phyloP scores from a whole-genome alignment of 2,329 filamentous ascomycete species.

The Raffaelea arxii region DNA sequence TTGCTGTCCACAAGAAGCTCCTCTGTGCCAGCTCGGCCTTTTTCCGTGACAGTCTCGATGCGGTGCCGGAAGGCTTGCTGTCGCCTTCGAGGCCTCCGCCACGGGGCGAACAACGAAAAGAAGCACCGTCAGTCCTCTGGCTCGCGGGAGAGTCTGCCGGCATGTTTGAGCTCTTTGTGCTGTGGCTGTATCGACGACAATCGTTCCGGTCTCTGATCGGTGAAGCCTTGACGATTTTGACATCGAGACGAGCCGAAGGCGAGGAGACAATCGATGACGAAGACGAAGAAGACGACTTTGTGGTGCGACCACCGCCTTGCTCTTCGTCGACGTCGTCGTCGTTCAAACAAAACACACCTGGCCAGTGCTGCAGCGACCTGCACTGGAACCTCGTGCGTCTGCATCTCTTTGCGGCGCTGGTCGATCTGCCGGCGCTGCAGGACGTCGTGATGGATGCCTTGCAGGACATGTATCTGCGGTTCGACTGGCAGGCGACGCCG shows the following conservation, averaged over 20 bases:
- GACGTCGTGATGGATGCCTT: conserved; percentile 48
- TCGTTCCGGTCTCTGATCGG: conserved; percentile 35
- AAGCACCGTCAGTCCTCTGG: conserved; percentile 19
- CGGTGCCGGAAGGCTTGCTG: conserved; percentile 17
- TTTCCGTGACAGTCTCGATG: conserved; percentile 36
- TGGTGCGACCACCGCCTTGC: neutral
- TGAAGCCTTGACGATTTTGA: conserved; percentile 22
- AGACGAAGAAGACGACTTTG: neutral
- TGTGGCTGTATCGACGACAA: conserved; percentile 38
- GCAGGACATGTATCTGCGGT: conserved; percentile 48
- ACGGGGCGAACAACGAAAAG: conserved; percentile 15
- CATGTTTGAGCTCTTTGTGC: conserved; percentile 43
- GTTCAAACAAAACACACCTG: neutral
- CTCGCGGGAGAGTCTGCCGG: conserved; percentile 36
- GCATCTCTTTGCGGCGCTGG: conserved; percentile 46
- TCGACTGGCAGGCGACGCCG: conserved; percentile 48
- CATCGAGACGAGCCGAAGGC: conserved; percentile 10
- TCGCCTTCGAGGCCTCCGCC: neutral
- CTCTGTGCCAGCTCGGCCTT: conserved; percentile 37
- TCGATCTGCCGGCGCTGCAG: conserved; percentile 40
- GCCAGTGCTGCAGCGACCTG: conserved; percentile 24
- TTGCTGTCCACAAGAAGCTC: conserved; percentile 24
- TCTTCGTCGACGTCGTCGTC: neutral
- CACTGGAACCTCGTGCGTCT: conserved; percentile 48
- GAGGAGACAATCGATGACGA: neutral